Percentiles rank a stretch among this genome's conserved stretches.
Conservation (phyloP, 805 yeast species). For the Schizosaccharomyces cryophilus region DNA sequence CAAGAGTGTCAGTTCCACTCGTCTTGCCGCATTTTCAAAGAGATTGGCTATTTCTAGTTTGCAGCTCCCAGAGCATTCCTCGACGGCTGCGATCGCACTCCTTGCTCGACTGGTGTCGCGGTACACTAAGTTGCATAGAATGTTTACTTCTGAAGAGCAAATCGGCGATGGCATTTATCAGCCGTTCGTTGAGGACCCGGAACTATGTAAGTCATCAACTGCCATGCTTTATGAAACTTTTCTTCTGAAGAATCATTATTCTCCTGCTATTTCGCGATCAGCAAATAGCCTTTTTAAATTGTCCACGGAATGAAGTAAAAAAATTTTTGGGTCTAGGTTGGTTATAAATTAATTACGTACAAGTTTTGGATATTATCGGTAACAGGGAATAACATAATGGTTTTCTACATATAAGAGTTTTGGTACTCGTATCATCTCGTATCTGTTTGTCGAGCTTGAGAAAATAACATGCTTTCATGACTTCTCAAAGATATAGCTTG, state of each 20-base stretch:
- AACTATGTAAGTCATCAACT: slow-evolving; percentile 62
- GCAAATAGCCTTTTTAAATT: slow-evolving; percentile 10
- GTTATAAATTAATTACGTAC: no score
- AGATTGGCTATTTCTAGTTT: slow-evolving; percentile 40
- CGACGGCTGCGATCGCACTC: slow-evolving; percentile 53
- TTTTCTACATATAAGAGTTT: not conserved
- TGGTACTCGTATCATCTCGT: no score
- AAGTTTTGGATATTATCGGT: not conserved
- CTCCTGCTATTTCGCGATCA: slow-evolving; percentile 58
- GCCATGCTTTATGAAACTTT: slow-evolving; percentile 80
- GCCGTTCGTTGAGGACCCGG: slow-evolving; percentile 38
- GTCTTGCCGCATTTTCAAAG: slow-evolving; percentile 55
- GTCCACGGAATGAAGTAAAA: not conserved
- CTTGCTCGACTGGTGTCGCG: slow-evolving; percentile 49
- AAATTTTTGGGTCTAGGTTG: not conserved
- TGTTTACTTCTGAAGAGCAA: slow-evolving; percentile 73
- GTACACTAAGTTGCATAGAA: slow-evolving; percentile 38
- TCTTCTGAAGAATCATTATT: slow-evolving; percentile 55
- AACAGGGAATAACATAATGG: not conserved
- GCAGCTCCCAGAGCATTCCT: slow-evolving; percentile 71
- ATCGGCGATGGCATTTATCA: slow-evolving; percentile 58
- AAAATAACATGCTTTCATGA: not conserved
- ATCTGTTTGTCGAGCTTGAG: no score
- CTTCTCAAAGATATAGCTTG: not conserved
- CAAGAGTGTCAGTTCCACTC: slow-evolving; percentile 14